Evolutionary conservation across 768 basidiomycete species (phyloP), one percentile per base, ranked within the genome.

Genomic region (Rhodotorula sphaerocarpa): DNA sequence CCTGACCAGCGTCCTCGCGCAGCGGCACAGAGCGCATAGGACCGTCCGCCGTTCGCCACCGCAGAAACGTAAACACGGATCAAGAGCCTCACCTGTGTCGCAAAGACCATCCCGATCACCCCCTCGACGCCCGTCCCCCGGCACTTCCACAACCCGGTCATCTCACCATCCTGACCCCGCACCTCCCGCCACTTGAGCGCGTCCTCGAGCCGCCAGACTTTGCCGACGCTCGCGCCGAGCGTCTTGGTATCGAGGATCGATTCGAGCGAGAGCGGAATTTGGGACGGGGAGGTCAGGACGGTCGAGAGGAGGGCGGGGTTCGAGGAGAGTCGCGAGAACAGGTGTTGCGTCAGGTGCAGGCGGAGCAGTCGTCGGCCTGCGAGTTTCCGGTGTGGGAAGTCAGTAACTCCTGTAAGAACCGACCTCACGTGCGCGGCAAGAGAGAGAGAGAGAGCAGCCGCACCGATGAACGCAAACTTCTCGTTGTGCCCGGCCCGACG

Each of bases 391-490:
- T 28, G 1, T 18, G 30, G 28, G 16, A 10, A 27, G 25, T 25
- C n/a, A 42, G 31, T 30, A 33, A n/a, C 12, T 30, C 27, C 7
- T 28, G 7, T 27, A 33, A 27, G 25, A 44, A n/a, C 23, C 31
- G 46, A 3, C 16, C n/a, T n/a, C n/a, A n/a, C n/a, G n/a, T n/a
- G n/a, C n/a, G 6, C 12, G 10, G 31, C 27, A 33, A 14, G 34
- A 31, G 36, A 25, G 50, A 12, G 43, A 39, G 16, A 20, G 33
- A 27, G 4, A 14, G 20, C 27, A 30, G 42, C 33, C 55, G 25
- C 16, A 61, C 65, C 65, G 46, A 66, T 52, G 51, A 66, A 66
- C 41, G 59, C 60, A 39, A 66, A 45, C 59, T 66, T 66, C 65
- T 66, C 65, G 42, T 66, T 66, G 47, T 66, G 59, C 3, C 51